Base-by-base conservation (phyloP, 371 early-diverging fungal genomes). In the Rhizopus arrhizus region DNA sequence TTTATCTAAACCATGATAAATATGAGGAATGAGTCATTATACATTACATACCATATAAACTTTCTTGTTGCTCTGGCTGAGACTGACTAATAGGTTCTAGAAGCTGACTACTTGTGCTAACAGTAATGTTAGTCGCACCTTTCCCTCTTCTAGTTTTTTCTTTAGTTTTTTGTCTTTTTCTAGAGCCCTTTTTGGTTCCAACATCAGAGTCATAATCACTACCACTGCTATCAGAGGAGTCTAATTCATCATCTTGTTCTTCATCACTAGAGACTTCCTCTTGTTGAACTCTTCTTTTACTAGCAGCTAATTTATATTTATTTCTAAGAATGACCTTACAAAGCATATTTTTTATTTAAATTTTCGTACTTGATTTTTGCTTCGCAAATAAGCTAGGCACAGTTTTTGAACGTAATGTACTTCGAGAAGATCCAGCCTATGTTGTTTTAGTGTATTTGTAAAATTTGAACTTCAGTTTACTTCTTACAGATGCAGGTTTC, bases 21-120 rank as follows among this genome's bases (percentile, higher is more conserved):
- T 5, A n/a, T 13, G 5, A 11, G 5, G 15, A 13, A 43, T 43
- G 43, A 43, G 28, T 43, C 12, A 28, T 43, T 38, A 6, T 13
- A 6, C 28, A 8, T 16, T 42, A 22, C 22, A 47, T 67, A 77
- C 78, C 76, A 60, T 73, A 78, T 35, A 78, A 58, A 47, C 60
- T 65, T 5, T 55, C 51, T 12, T 59, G 60, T 8, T 58, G 48
- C 3, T 46, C 52, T 1, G 38, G 43, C 0, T 46, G 38, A 12
- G 64, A 60, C 13, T 63, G 54, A n/a, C 58, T 53, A 5, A 70
- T 63, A 36, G 64, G 74, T 48, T 70, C 66, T 45, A 77, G 46
- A n/a, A 77, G 56, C 13, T 72, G 78, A 53, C 78, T 77, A 5
- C 55, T 53, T 8, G 58, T 63, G 29, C 55, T 40, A 7, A 69